A percentile compares a stretch with the other conserved stretches of the same genome.
Conservation (phyloP, 257 asterid species). For the Solanum pinnatisectum region DNA sequence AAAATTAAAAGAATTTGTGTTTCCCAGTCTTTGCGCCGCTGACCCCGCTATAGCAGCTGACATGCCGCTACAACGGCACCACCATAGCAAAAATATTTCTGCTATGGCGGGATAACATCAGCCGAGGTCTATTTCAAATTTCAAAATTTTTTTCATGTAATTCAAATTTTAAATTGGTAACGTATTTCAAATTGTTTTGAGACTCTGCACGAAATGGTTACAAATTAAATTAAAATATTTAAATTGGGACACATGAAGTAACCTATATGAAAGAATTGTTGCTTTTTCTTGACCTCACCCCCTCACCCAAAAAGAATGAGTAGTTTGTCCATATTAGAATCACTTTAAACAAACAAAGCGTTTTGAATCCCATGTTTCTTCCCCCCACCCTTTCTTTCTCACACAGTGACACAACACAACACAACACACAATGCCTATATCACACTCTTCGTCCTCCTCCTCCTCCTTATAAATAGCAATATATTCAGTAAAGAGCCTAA, state of each 20-base stretch:
- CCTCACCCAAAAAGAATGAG: not conserved
- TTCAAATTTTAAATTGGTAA: not conserved
- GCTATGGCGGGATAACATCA: not conserved
- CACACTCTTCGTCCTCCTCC: not conserved
- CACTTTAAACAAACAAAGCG: slow-evolving; percentile 1
- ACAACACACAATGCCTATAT: not conserved
- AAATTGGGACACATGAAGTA: not conserved
- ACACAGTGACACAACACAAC: not conserved
- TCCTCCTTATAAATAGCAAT: not conserved
- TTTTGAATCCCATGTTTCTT: not conserved
- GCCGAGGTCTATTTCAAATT: not conserved
- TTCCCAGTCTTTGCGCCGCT: not conserved
- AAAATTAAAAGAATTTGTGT: not conserved
- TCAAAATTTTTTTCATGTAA: not conserved
- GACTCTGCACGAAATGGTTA: not conserved
- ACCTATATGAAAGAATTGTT: not conserved
- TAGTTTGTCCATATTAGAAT: not conserved
- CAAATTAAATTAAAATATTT: not conserved
- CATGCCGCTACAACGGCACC: not conserved
- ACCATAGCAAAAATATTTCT: not conserved
- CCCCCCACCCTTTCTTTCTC: not conserved
- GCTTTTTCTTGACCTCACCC: not conserved
- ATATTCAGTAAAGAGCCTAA: not conserved
- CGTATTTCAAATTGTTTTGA: too few species aligned
- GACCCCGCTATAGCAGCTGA: not conserved